These are phyloP conservation scores for Bodo saltans DNA, from an alignment of 78 protist species.

Conservation along the genomic window DNA sequence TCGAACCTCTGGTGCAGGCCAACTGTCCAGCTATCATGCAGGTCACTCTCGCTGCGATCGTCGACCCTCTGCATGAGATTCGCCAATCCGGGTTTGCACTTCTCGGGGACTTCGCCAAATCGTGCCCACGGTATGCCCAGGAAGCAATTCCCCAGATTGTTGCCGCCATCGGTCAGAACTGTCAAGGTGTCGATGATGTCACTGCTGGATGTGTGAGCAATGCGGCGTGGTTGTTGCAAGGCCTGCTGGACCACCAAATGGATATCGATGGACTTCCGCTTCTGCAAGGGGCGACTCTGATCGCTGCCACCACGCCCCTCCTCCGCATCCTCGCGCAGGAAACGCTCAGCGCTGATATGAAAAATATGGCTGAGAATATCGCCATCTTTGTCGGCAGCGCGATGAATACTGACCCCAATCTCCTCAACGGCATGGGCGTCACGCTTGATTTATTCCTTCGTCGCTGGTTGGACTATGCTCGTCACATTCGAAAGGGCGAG, in stretches of 20 bases:
- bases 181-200: conserved; percentile 34
- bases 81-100: conserved; percentile 73
- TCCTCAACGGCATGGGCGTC: too few relatives aligned
- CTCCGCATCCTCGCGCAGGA: neutral
- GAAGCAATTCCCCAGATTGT: conserved; percentile 34
- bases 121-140: conserved; percentile 34
- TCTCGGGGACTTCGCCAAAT: conserved; percentile 67
- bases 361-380: neutral
- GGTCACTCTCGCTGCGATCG: neutral
- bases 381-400: neutral
- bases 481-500: too few relatives aligned
- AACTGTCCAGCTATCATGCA: neutral
- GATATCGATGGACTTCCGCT: neutral
- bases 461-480: too few relatives aligned
- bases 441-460: too few relatives aligned
- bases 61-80: conserved; percentile 42
- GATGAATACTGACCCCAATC: neutral
- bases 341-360: neutral
- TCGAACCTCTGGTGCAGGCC: neutral
- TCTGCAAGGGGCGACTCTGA: neutral
- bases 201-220: conserved; percentile 72
- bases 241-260: conserved; percentile 39
- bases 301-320: neutral
- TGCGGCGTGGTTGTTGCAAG: conserved; percentile 84
- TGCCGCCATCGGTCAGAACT: conserved; percentile 37